These are phyloP conservation scores for Myriosclerotinia scirpicola DNA, from an alignment of 2,329 filamentous ascomycete species.

Conservation along the genomic window DNA sequence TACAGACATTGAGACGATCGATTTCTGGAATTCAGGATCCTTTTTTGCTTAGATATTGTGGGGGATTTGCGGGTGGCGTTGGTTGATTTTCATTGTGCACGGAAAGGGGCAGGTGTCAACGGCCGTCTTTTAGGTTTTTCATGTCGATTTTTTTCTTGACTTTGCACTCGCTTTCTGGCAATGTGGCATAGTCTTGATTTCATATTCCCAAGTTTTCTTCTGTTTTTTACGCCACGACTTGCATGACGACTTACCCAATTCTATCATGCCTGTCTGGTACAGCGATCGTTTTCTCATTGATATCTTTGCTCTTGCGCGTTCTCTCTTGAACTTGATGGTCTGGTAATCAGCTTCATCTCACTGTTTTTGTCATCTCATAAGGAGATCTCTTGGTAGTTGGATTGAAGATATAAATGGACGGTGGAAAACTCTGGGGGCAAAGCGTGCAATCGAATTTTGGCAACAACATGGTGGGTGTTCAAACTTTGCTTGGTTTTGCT, in stretches of 20 bases:
- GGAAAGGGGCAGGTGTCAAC: conserved; percentile 41
- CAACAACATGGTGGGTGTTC: conserved; percentile 25
- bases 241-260: conserved; percentile 53
- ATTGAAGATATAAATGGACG: conserved; percentile 32
- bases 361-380: conserved; percentile 35
- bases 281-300: conserved; percentile 48
- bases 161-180: conserved; percentile 33
- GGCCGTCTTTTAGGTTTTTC: conserved; percentile 41
- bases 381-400: conserved; percentile 30
- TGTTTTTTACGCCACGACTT: conserved; percentile 48
- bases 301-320: conserved; percentile 27
- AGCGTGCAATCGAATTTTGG: conserved; percentile 24
- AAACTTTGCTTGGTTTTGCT: conserved; percentile 32
- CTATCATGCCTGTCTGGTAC: conserved; percentile 62
- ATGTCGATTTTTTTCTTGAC: conserved; percentile 43
- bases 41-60: conserved; percentile 27
- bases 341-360: conserved; percentile 22
- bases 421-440: conserved; percentile 17
- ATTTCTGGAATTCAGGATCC: conserved; percentile 1
- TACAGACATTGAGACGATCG: conserved; percentile 9
- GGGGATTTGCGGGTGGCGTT: conserved; percentile 37
- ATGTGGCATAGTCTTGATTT: conserved; percentile 22
- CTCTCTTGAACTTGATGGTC: conserved; percentile 25
- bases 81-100: conserved; percentile 34
- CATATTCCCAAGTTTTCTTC: conserved; percentile 38